Evolutionary conservation across 495 filamentous ascomycete genomes (phyloP).

Genomic region (Daldinia grandis): DNA sequence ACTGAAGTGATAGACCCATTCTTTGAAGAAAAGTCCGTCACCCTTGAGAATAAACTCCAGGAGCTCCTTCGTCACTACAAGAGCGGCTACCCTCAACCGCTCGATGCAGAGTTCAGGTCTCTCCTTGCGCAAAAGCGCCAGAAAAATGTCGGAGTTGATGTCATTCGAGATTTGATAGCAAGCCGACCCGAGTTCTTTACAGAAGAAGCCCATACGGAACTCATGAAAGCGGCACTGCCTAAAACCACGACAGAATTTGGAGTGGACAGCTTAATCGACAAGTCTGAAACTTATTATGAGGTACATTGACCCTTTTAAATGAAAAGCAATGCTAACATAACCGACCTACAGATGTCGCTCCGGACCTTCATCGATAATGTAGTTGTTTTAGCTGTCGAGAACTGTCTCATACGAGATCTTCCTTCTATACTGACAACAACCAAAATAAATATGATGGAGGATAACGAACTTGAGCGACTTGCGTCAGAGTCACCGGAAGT

Average conservation of each 20-base stretch:
- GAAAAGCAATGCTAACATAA: background rate
- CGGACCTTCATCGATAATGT: slow-evolving; percentile 50
- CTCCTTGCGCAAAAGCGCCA: slow-evolving; percentile 8
- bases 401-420: slow-evolving; percentile 41
- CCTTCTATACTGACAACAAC: slow-evolving; percentile 33
- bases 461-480: slow-evolving; percentile 28
- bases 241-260: slow-evolving; percentile 37
- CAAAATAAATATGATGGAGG: slow-evolving; percentile 31
- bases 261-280: slow-evolving; percentile 46
- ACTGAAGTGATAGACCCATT: slow-evolving; percentile 47
- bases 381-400: slow-evolving; percentile 45
- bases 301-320: slow-evolving; percentile 9
- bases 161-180: slow-evolving; percentile 30
- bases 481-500: slow-evolving; percentile 37
- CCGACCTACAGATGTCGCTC: slow-evolving; percentile 43
- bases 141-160: slow-evolving; percentile 7
- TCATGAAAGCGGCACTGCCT: background rate
- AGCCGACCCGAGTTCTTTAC: slow-evolving; percentile 28
- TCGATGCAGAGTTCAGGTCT: slow-evolving; percentile 41
- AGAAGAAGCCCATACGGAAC: background rate
- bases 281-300: slow-evolving; percentile 51
- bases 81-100: slow-evolving; percentile 40
- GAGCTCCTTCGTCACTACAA: slow-evolving; percentile 53
- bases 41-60: slow-evolving; percentile 46
- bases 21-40: slow-evolving; percentile 45